These are phyloP conservation scores for Wallacemonas sp. DNA, from an alignment of 208 protist species.

Conservation along the genomic window DNA sequence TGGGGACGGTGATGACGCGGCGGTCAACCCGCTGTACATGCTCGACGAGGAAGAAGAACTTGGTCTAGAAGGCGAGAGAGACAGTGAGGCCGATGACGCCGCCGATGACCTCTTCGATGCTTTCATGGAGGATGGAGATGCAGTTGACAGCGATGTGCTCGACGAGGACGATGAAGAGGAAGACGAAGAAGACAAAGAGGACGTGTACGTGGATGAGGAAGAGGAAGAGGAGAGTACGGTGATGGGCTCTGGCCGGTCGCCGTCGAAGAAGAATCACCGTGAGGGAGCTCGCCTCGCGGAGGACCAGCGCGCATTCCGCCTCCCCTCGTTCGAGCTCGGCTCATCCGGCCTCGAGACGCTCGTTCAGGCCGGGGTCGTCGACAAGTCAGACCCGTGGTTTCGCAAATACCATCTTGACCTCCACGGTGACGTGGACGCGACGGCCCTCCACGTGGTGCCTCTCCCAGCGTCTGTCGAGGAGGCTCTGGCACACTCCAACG, in stretches of 20 bases:
- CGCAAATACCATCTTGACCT: constrained; percentile 67
- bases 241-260: background rate
- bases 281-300: background rate
- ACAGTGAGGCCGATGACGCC: constrained; percentile 32
- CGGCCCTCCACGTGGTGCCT: constrained; percentile 37
- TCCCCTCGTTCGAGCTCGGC: constrained; percentile 11
- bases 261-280: background rate
- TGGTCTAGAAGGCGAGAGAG: constrained; percentile 10
- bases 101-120: constrained; percentile 28
- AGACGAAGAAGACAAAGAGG: constrained; percentile 25
- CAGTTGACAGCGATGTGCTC: background rate
- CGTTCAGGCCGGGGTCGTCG: constrained; percentile 22
- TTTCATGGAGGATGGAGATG: constrained; percentile 15
- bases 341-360: constrained; percentile 41
- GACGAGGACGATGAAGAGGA: constrained; percentile 45
- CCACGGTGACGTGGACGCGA: constrained; percentile 49
- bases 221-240: background rate
- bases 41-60: constrained; percentile 22
- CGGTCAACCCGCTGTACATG: constrained; percentile 34
- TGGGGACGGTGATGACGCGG: constrained; percentile 32
- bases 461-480: constrained; percentile 27
- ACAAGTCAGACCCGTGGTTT: constrained; percentile 50
- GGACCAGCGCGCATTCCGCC: constrained; percentile 7
- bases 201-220: constrained; percentile 20
- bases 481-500: constrained; percentile 36